phyloP scores from a whole-genome alignment of 2,329 filamentous ascomycete genomes.

The Fusarium oligoseptatum region DNA sequence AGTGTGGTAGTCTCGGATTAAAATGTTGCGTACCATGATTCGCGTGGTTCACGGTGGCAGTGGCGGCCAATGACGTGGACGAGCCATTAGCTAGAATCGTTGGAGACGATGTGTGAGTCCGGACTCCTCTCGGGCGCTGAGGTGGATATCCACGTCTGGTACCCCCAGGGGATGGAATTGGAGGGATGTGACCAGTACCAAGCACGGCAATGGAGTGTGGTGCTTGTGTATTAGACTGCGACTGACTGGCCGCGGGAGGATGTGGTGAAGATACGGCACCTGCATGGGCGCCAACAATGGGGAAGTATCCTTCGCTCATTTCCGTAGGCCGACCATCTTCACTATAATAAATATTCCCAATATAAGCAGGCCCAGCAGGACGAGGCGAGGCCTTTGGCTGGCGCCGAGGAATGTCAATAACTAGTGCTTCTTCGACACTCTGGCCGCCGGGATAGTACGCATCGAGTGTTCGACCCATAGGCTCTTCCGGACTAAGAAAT shows the following conservation, averaged over 20 bases:
- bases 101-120: slow-evolving; percentile 86
- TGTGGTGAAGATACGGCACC: slow-evolving; percentile 58
- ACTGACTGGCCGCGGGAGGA: slow-evolving; percentile 56
- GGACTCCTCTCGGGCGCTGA: slow-evolving; percentile 71
- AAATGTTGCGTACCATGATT: slow-evolving; percentile 53
- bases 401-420: slow-evolving; percentile 88
- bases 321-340: slow-evolving; percentile 77
- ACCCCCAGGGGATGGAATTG: slow-evolving; percentile 85
- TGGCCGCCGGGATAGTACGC: slow-evolving; percentile 89
- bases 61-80: slow-evolving; percentile 50
- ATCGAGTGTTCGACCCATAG: slow-evolving; percentile 82
- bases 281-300: slow-evolving; percentile 66
- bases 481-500: slow-evolving; percentile 86
- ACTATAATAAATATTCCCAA: slow-evolving; percentile 64
- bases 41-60: slow-evolving; percentile 51
- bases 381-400: slow-evolving; percentile 81
- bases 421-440: slow-evolving; percentile 85
- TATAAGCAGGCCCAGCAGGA: slow-evolving; percentile 55
- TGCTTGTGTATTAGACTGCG: slow-evolving; percentile 51
- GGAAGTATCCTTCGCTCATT: slow-evolving; percentile 84
- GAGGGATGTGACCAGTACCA: slow-evolving; percentile 82
- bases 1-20: slow-evolving; percentile 59
- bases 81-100: slow-evolving; percentile 70
- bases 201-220: slow-evolving; percentile 83
- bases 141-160: slow-evolving; percentile 69